phyloP scores from a whole-genome alignment of 495 filamentous ascomycete genomes.

The Usnea hakonensis region DNA sequence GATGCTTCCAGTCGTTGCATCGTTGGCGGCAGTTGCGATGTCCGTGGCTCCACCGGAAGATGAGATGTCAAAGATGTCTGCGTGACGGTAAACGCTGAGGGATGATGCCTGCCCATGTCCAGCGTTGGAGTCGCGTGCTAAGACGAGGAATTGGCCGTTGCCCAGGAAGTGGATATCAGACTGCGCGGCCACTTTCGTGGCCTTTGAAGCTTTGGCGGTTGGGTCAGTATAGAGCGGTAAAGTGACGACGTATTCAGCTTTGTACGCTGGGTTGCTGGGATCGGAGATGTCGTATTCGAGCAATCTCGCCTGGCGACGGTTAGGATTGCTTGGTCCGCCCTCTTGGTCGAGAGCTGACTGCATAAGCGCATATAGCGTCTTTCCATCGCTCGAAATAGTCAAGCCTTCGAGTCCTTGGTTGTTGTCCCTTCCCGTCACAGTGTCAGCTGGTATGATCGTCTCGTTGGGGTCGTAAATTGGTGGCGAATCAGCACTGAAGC shows the following conservation, averaged over 20 bases:
- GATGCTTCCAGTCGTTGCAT: slow-evolving; percentile 44
- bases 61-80: slow-evolving; percentile 62
- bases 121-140: slow-evolving; percentile 56
- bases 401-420: slow-evolving; percentile 77
- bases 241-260: slow-evolving; percentile 60
- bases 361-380: slow-evolving; percentile 57
- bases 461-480: slow-evolving; percentile 50
- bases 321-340: slow-evolving; percentile 49
- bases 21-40: slow-evolving; percentile 47
- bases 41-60: slow-evolving; percentile 48
- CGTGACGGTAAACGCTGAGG: slow-evolving; percentile 59
- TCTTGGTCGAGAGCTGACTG: slow-evolving; percentile 63
- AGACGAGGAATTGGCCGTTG: slow-evolving; percentile 57
- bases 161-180: slow-evolving; percentile 64
- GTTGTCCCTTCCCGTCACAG: slow-evolving; percentile 58
- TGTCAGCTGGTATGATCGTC: slow-evolving; percentile 44
- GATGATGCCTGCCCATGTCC: slow-evolving; percentile 51
- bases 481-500: slow-evolving; percentile 53
- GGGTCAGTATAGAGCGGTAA: slow-evolving; percentile 51
- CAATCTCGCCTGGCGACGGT: slow-evolving; percentile 49
- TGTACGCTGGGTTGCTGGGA: slow-evolving; percentile 33
- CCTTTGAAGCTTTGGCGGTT: slow-evolving; percentile 28
- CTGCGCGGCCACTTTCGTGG: slow-evolving; percentile 53
- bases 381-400: slow-evolving; percentile 55
- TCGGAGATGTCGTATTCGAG: slow-evolving; percentile 54